A percentile compares a stretch with the other conserved stretches of the same genome.
These are phyloP conservation scores for Ulota crispa DNA, from an alignment of 225 moss, liverwort and hornwort genomes.

Conservation along the genomic window DNA sequence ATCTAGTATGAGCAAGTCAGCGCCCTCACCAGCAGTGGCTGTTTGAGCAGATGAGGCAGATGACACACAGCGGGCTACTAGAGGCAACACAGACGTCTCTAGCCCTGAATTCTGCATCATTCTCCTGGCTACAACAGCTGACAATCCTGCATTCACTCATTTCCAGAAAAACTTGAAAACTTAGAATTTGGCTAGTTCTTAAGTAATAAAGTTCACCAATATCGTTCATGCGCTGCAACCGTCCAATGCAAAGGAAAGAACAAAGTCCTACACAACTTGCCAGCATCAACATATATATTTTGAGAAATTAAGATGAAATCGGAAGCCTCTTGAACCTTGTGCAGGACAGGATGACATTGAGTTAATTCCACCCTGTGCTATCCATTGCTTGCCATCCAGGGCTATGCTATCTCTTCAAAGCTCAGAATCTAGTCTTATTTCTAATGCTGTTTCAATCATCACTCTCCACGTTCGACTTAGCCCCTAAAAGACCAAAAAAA, in stretches of 20 bases:
- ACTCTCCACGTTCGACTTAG: background rate
- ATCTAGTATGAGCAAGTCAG: conserved; percentile 78
- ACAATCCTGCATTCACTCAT: conserved; percentile 68
- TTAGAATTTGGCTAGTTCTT: background rate
- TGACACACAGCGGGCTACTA: conserved; percentile 82
- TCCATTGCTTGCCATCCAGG: background rate
- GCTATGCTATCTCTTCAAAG: background rate
- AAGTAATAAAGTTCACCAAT: background rate
- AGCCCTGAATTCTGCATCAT: conserved; percentile 87
- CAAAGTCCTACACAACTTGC: background rate
- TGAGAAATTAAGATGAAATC: background rate
- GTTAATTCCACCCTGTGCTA: background rate
- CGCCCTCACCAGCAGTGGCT: conserved; percentile 87
- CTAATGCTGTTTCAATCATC: background rate
- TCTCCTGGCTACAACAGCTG: conserved; percentile 90
- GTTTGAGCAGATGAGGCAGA: conserved; percentile 70
- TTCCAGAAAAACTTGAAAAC: conserved; percentile 18
- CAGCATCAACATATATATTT: background rate
- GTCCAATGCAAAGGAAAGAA: background rate
- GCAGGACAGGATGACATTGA: background rate
- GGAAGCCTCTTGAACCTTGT: background rate
- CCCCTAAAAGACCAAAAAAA: background rate
- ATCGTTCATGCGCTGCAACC: background rate
- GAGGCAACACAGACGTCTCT: conserved; percentile 73
- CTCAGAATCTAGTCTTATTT: background rate